Conservation (phyloP, 2,329 filamentous ascomycete species). For the Neonectria coccinea region DNA sequence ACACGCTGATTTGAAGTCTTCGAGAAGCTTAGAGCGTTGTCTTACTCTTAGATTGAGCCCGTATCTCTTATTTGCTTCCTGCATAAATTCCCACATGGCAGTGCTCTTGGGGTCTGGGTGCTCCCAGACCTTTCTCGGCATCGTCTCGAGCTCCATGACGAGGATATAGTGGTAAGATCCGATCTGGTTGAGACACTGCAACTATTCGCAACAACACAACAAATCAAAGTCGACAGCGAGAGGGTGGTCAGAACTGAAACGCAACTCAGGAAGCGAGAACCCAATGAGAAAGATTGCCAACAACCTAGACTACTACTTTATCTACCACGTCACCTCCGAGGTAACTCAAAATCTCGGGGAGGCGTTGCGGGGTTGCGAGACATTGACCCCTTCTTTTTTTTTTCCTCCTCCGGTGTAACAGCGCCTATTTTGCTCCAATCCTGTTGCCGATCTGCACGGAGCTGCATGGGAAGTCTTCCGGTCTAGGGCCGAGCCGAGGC, state of each 20-base stretch:
- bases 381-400: slow-evolving; percentile 1
- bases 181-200: neutral
- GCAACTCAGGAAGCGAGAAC: neutral
- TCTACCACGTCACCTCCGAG: slow-evolving; percentile 30
- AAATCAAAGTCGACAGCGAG: neutral
- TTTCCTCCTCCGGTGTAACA: slow-evolving; percentile 2
- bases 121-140: slow-evolving; percentile 75
- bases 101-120: slow-evolving; percentile 72
- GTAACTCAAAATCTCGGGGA: slow-evolving; percentile 27
- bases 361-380: slow-evolving; percentile 34
- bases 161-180: neutral
- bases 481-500: slow-evolving; percentile 16
- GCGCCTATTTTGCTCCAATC: slow-evolving; percentile 16
- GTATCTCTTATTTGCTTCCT: slow-evolving; percentile 69
- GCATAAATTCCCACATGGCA: slow-evolving; percentile 75
- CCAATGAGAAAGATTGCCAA: neutral
- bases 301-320: neutral
- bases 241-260: slow-evolving; percentile 1
- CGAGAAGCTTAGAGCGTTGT: neutral
- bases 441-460: slow-evolving; percentile 8
- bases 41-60: slow-evolving; percentile 68
- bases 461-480: slow-evolving; percentile 2
- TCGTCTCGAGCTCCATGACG: slow-evolving; percentile 49
- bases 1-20: neutral
- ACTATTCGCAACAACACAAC: neutral